Percentiles rank a stretch among this genome's conserved stretches.
Evolutionary conservation across 495 filamentous ascomycete species (phyloP).

Genomic region (Niebla homalea): DNA sequence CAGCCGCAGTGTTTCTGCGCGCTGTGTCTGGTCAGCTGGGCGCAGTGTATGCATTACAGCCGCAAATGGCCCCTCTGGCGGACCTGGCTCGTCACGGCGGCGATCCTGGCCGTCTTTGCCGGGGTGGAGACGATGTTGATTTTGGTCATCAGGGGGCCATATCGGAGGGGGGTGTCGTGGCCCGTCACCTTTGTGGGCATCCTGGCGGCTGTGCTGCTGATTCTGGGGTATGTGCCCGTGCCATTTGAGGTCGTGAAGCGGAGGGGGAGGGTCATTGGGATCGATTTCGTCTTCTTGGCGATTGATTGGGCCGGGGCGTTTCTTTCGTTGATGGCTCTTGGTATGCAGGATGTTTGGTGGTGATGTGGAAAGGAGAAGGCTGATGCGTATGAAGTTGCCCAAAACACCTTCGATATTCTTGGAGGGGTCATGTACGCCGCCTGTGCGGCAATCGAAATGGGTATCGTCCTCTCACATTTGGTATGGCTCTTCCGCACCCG

Average conservation of each 20-base stretch:
- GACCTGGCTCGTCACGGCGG: constrained; percentile 28
- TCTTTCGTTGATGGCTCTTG: constrained; percentile 60
- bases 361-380: background rate
- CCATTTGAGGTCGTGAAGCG: constrained; percentile 62
- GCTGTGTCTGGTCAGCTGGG: constrained; percentile 54
- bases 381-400: constrained; percentile 34
- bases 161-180: constrained; percentile 38
- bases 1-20: constrained; percentile 58
- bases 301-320: constrained; percentile 61
- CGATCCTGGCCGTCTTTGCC: constrained; percentile 33
- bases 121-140: constrained; percentile 49
- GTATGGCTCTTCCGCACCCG: constrained; percentile 55
- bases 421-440: constrained; percentile 58
- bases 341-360: constrained; percentile 22
- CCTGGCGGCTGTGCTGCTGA: constrained; percentile 44
- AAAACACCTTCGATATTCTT: constrained; percentile 55
- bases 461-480: constrained; percentile 54
- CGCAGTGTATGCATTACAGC: constrained; percentile 49
- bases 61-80: constrained; percentile 34
- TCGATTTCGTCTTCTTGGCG: constrained; percentile 51
- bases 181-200: constrained; percentile 47
- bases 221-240: constrained; percentile 49
- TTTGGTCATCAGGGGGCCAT: constrained; percentile 44
- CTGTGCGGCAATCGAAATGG: constrained; percentile 45
- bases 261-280: constrained; percentile 52